A percentile compares a stretch with the other conserved stretches of the same genome.
Conservation (phyloP, 345 rosid species). For the Clarkia xantiana region DNA sequence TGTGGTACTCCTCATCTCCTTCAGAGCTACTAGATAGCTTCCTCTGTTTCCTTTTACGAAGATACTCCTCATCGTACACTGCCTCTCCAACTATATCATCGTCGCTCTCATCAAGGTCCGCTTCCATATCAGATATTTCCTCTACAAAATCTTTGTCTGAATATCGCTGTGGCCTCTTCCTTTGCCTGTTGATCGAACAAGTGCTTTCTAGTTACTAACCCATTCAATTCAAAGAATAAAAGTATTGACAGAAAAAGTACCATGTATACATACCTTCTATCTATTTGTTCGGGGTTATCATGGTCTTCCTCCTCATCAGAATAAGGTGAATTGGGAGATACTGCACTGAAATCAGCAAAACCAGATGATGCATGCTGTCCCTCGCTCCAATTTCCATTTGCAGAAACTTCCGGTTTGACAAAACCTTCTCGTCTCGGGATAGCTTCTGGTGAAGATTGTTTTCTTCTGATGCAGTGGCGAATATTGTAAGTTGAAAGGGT, state of each 20-base stretch:
- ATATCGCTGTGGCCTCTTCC: constrained; percentile 87
- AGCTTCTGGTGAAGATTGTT: constrained; percentile 76
- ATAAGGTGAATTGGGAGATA: constrained; percentile 48
- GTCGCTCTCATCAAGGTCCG: constrained; percentile 58
- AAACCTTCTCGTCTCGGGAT: constrained; percentile 45
- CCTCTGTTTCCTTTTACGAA: constrained; percentile 70
- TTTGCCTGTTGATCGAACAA: constrained; percentile 48
- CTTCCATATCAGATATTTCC: constrained; percentile 82
- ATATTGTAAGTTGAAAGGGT: constrained; percentile 4
- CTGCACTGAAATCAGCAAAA: constrained; percentile 29
- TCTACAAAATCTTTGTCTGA: constrained; percentile 69
- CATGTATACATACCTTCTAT: constrained; percentile 51
- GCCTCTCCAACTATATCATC: constrained; percentile 99
- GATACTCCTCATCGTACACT: constrained; percentile 90
- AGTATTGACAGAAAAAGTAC: background rate
- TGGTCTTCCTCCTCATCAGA: constrained; percentile 66
- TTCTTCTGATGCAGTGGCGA: constrained; percentile 37
- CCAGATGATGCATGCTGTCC: constrained; percentile 27
- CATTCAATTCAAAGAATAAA: background rate
- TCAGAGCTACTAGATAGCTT: constrained; percentile 80
- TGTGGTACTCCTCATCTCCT: constrained; percentile 51
- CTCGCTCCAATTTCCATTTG: constrained; percentile 56
- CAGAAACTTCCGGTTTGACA: constrained; percentile 49
- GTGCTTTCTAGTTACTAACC: constrained; percentile 5
- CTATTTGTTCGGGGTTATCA: constrained; percentile 34